These are phyloP conservation scores for Scalesia atractyloides DNA, from an alignment of 129 eudicot genomes.

Conservation along the genomic window DNA sequence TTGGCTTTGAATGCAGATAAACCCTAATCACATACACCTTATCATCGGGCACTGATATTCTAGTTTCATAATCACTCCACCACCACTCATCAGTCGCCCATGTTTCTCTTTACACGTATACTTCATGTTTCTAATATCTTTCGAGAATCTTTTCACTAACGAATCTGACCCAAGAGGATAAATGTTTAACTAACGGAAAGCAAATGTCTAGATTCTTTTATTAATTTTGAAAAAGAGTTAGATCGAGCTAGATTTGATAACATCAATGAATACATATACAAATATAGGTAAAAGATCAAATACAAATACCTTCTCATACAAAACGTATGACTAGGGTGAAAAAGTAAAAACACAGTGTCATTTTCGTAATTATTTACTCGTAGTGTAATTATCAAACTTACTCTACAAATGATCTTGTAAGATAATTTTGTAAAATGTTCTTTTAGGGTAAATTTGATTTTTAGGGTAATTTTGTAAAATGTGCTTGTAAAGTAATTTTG, in stretches of 20 bases:
- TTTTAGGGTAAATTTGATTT: too few species aligned
- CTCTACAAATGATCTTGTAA: too few species aligned
- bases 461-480: too few species aligned
- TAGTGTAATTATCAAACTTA: too few species aligned
- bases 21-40: constrained; percentile 9
- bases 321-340: too few species aligned
- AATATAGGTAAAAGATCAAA: too few species aligned
- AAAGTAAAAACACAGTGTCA: too few species aligned
- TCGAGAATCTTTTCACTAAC: background rate
- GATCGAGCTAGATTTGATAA: constrained; percentile 1
- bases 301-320: too few species aligned
- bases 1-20: background rate
- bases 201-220: constrained; percentile 7
- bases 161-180: constrained; percentile 13
- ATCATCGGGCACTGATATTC: background rate
- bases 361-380: too few species aligned
- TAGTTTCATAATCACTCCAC: background rate
- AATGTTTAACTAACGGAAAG: background rate
- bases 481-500: too few species aligned
- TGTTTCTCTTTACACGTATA: background rate
- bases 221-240: background rate
- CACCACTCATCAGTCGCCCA: background rate
- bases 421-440: too few species aligned
- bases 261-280: too few species aligned
- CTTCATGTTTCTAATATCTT: background rate